Conservation (phyloP, 2,329 filamentous ascomycete species). For the Acrocalymma vagum region DNA sequence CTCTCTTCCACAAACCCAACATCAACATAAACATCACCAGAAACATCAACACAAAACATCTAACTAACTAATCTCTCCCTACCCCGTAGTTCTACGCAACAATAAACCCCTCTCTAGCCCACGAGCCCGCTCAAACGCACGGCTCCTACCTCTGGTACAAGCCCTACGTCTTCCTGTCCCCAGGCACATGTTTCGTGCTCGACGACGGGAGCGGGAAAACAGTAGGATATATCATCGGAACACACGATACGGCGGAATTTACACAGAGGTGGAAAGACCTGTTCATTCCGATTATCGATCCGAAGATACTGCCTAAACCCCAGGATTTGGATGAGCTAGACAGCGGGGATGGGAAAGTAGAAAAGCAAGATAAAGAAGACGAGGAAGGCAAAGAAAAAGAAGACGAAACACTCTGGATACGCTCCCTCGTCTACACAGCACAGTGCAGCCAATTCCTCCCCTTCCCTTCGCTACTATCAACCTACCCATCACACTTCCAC, state of each 20-base stretch:
- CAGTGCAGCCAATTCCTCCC: slow-evolving; percentile 33
- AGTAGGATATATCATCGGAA: slow-evolving; percentile 50
- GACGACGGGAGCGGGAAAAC: slow-evolving; percentile 41
- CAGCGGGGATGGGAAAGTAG: slow-evolving; percentile 21
- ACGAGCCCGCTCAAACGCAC: slow-evolving; percentile 38
- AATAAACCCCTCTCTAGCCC: slow-evolving; percentile 27
- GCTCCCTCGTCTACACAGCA: slow-evolving; percentile 25
- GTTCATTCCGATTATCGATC: slow-evolving; percentile 35
- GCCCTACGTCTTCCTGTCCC: slow-evolving; percentile 38
- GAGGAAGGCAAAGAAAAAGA: no score
- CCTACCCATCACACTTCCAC: slow-evolving; percentile 49
- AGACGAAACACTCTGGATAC: no score
- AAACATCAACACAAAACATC: no score
- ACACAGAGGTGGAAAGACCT: slow-evolving; percentile 33
- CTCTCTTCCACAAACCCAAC: neutral
- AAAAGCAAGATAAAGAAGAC: slow-evolving; percentile 21
- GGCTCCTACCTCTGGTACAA: slow-evolving; percentile 43
- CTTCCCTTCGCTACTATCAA: slow-evolving; percentile 23
- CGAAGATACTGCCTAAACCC: slow-evolving; percentile 21
- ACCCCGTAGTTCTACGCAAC: slow-evolving; percentile 33
- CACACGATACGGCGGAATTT: slow-evolving; percentile 35
- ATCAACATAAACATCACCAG: slow-evolving; percentile 1
- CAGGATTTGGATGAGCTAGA: no score
- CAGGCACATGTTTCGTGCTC: slow-evolving; percentile 44
- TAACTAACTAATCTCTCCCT: no score